Conservation (phyloP, 331 rosid genomes). For the Quercus lobata region DNA sequence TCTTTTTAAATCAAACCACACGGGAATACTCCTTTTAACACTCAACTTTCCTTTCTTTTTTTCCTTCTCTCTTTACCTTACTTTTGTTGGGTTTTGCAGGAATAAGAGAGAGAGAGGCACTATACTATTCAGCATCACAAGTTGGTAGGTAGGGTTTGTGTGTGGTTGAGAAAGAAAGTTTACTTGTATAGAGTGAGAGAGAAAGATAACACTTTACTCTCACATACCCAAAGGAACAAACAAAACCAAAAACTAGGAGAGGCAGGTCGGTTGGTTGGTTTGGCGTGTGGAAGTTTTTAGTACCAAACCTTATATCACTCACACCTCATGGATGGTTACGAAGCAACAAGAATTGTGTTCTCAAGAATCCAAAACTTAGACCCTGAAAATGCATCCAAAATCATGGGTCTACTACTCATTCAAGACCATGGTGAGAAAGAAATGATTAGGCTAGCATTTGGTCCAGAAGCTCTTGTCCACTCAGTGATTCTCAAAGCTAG, state of each 20-base stretch:
- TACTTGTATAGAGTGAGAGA: constrained; percentile 34
- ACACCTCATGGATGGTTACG: constrained; percentile 74
- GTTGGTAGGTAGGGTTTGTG: constrained; percentile 60
- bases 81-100: constrained; percentile 64
- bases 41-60: constrained; percentile 26
- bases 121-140: constrained; percentile 37
- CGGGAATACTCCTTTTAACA: constrained; percentile 48
- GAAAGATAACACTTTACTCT: neutral
- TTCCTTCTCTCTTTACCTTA: constrained; percentile 25
- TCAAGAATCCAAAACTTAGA: constrained; percentile 80
- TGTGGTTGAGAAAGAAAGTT: constrained; percentile 70
- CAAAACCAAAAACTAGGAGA: constrained; percentile 8
- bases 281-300: constrained; percentile 30
- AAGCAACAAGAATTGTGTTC: constrained; percentile 82
- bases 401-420: constrained; percentile 87
- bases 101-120: constrained; percentile 41
- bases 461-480: constrained; percentile 77
- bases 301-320: neutral
- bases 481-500: constrained; percentile 68
- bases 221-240: neutral
- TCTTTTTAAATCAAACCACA: constrained; percentile 59
- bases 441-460: constrained; percentile 87
- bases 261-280: constrained; percentile 25
- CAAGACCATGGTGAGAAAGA: constrained; percentile 95
- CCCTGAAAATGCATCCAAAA: constrained; percentile 94